Conservation (phyloP, 345 rosid species). For the Durio zibethinus region DNA sequence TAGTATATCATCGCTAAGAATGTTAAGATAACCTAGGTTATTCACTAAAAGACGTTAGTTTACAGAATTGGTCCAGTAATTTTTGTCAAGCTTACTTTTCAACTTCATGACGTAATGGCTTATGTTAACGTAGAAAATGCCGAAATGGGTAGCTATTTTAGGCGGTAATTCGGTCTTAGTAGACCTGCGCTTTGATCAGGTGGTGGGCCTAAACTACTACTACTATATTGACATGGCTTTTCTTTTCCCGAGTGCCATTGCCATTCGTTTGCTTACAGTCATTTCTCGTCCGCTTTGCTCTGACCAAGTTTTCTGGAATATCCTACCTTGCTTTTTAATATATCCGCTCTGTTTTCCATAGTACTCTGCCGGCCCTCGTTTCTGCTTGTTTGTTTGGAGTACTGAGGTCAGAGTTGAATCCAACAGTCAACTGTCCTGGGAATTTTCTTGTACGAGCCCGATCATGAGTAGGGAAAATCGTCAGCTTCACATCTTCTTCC, state of each 20-base stretch:
- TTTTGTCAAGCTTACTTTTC: background rate
- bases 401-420: too few relatives aligned
- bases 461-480: background rate
- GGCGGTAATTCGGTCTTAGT: background rate
- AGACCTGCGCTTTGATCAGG: background rate
- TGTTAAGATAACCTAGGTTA: too few relatives aligned
- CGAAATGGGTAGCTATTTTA: background rate
- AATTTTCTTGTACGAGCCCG: too few relatives aligned
- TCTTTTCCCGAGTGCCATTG: background rate
- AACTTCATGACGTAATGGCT: background rate
- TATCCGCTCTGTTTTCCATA: too few relatives aligned
- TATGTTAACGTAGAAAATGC: background rate
- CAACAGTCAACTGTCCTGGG: too few relatives aligned
- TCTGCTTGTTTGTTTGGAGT: background rate
- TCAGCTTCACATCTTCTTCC: slow-evolving; percentile 35
- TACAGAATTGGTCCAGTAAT: background rate
- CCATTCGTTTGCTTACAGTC: background rate
- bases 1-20: too few relatives aligned
- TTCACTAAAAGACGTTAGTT: too few relatives aligned
- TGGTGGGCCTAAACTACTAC: too few relatives aligned
- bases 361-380: background rate
- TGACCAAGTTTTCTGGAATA: too few relatives aligned
- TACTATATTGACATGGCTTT: too few relatives aligned
- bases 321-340: too few relatives aligned
- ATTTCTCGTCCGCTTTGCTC: too few relatives aligned